Evolutionary conservation across 257 asterid species (phyloP).

Genomic region (Henckelia pumila): DNA sequence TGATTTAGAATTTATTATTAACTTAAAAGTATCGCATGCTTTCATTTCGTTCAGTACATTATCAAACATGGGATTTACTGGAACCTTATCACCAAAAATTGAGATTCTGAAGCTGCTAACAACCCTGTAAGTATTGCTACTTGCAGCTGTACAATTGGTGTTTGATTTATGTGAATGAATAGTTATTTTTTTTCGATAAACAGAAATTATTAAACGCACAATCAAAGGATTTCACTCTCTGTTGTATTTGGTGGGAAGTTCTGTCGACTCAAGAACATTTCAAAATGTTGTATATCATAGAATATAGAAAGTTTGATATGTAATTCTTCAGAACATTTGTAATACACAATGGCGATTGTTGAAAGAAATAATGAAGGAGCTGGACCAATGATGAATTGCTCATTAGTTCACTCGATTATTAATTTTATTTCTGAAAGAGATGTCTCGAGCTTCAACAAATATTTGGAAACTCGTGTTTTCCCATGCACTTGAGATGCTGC

Average conservation of each 20-base stretch:
- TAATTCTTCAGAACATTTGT: not conserved
- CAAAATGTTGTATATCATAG: not conserved
- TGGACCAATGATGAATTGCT: not conserved
- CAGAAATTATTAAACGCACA: not conserved
- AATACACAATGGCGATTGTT: not conserved
- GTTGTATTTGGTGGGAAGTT: not conserved
- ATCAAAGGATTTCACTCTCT: not conserved
- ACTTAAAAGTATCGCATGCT: slow-evolving; percentile 15
- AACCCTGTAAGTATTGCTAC: slow-evolving; percentile 61
- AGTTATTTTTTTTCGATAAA: no score
- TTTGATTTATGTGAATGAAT: no score
- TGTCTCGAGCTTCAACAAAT: not conserved
- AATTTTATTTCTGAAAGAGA: not conserved
- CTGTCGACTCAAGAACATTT: not conserved
- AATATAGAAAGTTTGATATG: not conserved
- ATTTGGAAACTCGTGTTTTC: not conserved
- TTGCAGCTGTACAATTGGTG: slow-evolving; percentile 20
- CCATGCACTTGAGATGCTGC: not conserved
- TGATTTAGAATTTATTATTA: no score
- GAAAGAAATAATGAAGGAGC: not conserved
- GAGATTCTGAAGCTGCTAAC: slow-evolving; percentile 59
- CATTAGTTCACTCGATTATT: not conserved
- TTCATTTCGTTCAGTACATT: slow-evolving; percentile 58
- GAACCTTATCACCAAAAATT: slow-evolving; percentile 68
- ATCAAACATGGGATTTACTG: slow-evolving; percentile 87